Conservation (phyloP, 2,329 filamentous ascomycete species). For the Stagonosporopsis tanaceti region DNA sequence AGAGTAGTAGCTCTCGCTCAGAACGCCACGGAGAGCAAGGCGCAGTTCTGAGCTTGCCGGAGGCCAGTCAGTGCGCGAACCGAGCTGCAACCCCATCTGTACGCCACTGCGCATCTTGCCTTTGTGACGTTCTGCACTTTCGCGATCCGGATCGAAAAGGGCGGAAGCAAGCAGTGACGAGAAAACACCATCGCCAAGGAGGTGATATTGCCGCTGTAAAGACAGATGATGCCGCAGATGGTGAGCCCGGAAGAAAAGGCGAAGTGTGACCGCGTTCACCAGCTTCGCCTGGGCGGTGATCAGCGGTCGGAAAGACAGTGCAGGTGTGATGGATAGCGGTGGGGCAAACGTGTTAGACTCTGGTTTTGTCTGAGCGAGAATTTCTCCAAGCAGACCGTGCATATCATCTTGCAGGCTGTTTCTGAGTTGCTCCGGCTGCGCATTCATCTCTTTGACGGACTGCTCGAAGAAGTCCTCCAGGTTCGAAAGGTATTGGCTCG, state of each 20-base stretch:
- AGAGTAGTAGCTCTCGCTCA: slow-evolving; percentile 74
- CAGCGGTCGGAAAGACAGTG: slow-evolving; percentile 78
- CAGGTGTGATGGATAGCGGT: slow-evolving; percentile 65
- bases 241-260: slow-evolving; percentile 78
- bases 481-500: not conserved
- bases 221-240: slow-evolving; percentile 74
- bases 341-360: slow-evolving; percentile 52
- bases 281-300: slow-evolving; percentile 77
- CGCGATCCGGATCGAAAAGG: slow-evolving; percentile 83
- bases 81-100: slow-evolving; percentile 82
- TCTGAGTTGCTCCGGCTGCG: slow-evolving; percentile 25
- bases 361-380: slow-evolving; percentile 19
- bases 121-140: slow-evolving; percentile 76
- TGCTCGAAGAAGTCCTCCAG: slow-evolving; percentile 39
- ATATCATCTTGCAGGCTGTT: slow-evolving; percentile 39
- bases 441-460: slow-evolving; percentile 37
- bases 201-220: slow-evolving; percentile 80
- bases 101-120: slow-evolving; percentile 71
- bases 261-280: slow-evolving; percentile 78
- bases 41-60: slow-evolving; percentile 93
- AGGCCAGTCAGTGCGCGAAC: slow-evolving; percentile 85
- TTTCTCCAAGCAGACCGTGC: slow-evolving; percentile 30
- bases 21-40: slow-evolving; percentile 83
- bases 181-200: slow-evolving; percentile 86
- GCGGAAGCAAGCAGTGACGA: slow-evolving; percentile 80